Base-by-base conservation (phyloP, 225 moss, liverwort and hornwort genomes). In the Bryoerythrophyllum caledonicum region DNA sequence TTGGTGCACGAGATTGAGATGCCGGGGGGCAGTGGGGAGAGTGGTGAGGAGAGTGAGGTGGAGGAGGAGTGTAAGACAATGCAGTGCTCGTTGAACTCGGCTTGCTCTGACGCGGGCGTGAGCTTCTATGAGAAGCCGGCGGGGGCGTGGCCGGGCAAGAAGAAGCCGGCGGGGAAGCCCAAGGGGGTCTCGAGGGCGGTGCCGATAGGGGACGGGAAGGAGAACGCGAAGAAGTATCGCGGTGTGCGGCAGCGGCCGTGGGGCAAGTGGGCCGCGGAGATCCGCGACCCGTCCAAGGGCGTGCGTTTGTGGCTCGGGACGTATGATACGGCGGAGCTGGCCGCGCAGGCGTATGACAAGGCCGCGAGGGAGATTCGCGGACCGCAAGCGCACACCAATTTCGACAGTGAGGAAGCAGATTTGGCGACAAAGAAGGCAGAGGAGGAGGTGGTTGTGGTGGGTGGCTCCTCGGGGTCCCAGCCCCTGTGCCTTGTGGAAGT, bases 31-130 rank as follows among this genome's bases (percentile, higher is more conserved):
- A 58, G 44, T 0, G 30, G 15, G 32, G 30, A 28, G 34, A 46
- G 10, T 1, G 66, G 17, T 5, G 67, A 11, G 14, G 52, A 51
- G 65, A 81, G 78, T 27, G 85, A 88, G 3, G 48, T 83, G 2
- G 82, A 80, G 7, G 93, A 96, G 49, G 68, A 66, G 0, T 91
- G 93, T 6, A 78, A 81, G 27, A 83, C 86, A 67, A 92, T 92
- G 92, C 90, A 80, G 23, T 94, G 94, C 53, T 87, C 86, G 0
- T 72, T 94, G 23, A 95, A 84, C 81, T 90, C 74, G 17, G 92
- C 90, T 2, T 82, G 80, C 21, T 61, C 82, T 2, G 85, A 86
- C 60, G 58, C 17, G 19, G 48, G 6, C 0, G 78, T 12, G 78
- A 75, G 75, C 7, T 85, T 85, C 5, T 77, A 74, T 4, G 73